phyloP scores from a whole-genome alignment of 306 rosid species.

The Hylodesmum podocarpum region DNA sequence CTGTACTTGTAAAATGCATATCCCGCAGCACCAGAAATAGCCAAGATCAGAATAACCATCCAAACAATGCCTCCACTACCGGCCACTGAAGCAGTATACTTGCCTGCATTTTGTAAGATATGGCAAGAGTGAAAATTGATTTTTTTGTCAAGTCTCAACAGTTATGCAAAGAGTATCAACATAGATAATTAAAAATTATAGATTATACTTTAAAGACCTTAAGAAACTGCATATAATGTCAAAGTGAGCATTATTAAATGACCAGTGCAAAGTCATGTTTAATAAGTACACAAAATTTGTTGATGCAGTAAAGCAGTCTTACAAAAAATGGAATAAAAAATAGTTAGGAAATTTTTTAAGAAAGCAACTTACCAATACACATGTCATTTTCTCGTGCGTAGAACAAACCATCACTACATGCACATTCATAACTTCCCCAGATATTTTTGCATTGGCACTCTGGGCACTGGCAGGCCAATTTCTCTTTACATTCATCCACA shows the following conservation, averaged over 20 bases:
- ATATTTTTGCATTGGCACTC: slow-evolving; percentile 84
- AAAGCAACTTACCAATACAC: slow-evolving; percentile 65
- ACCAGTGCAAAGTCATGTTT: background rate
- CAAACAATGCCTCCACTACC: slow-evolving; percentile 62
- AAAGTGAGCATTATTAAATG: background rate
- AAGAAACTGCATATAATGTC: background rate
- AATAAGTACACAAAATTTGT: background rate
- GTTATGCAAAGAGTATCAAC: background rate
- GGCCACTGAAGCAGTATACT: slow-evolving; percentile 26
- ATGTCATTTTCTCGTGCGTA: slow-evolving; percentile 75
- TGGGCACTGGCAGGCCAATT: slow-evolving; percentile 76
- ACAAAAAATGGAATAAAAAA: slow-evolving; percentile 9
- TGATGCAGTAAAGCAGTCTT: background rate
- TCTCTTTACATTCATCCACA: slow-evolving; percentile 85
- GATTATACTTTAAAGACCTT: background rate
- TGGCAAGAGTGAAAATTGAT: background rate
- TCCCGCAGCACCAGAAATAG: slow-evolving; percentile 62
- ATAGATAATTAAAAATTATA: background rate
- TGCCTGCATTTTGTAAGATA: slow-evolving; percentile 41
- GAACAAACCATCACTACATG: slow-evolving; percentile 56
- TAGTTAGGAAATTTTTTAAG: background rate
- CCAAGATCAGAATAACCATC: slow-evolving; percentile 62
- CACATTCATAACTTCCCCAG: slow-evolving; percentile 95
- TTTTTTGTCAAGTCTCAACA: background rate
- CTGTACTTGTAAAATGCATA: slow-evolving; percentile 94